Base-by-base conservation (phyloP, 495 filamentous ascomycete species). In the Daldinia grandis region DNA sequence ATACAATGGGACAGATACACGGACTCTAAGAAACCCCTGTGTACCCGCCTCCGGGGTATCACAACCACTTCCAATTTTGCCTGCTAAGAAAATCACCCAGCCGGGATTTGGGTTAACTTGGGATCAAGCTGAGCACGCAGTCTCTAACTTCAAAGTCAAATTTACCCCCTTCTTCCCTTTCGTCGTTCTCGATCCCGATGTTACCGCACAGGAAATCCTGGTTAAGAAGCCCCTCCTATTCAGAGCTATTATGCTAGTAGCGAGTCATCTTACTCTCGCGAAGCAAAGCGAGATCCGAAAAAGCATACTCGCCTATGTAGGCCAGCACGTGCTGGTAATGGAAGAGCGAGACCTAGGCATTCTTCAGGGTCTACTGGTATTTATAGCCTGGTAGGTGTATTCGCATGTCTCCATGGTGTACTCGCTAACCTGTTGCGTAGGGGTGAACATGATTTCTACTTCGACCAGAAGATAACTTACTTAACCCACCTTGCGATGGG, bases 151-250 rank as follows among this genome's bases (percentile, higher is more conserved):
- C 62, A 71, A 54, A 38, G 10, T 38, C 3, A 73, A 73, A 2
- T 76, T 71, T 42, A 77, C 68, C 14, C 73, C 76, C 35, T 65
- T 77, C 37, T 77, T 78, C 49, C 78, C 78, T 0, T 78, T 80
- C 56, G 71, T 80, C 17, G 64, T 73, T 12, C 55, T 76, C 9
- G 74, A 75, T 17, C 65, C 65, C 10, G 76, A 73, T 50, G 58
- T 71, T 27, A 62, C 76, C 4, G 71, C 76, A 24, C 58, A 44
- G 19, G 64, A 73, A 21, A 44, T 79, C 6, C 61, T 61, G 35
- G 17, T 57, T 17, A 70, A 74, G 59, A 76, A 76, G 58, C 78
- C 78, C 3, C 66, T 77, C 44, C 49, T 79, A 15, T 79, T 78
- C 37, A 64, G 72, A 38, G 65, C 67, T 8, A 71, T 79, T 12